A percentile compares a stretch with the other conserved stretches of the same genome.
These are phyloP conservation scores for Dioszegia hungarica DNA, from an alignment of 768 basidiomycete genomes.

Conservation along the genomic window DNA sequence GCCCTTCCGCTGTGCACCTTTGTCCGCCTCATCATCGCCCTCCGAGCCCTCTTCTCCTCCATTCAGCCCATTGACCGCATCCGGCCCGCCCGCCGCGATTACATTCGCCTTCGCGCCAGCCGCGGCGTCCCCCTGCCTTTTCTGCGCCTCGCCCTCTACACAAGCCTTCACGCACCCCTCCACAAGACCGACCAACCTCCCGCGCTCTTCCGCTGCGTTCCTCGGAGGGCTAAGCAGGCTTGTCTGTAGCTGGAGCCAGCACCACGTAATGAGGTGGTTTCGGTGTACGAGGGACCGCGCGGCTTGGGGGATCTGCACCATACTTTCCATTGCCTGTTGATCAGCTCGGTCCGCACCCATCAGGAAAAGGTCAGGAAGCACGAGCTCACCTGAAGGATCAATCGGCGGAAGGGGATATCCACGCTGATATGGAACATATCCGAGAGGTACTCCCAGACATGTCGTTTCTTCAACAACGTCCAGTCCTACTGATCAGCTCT, in stretches of 20 bases:
- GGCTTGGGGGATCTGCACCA: conserved; percentile 67
- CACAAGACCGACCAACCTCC: conserved; percentile 41
- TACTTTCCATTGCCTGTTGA: conserved; percentile 67
- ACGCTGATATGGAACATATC: conserved; percentile 69
- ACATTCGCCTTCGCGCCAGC: conserved; percentile 56
- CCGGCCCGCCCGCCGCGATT: conserved; percentile 18
- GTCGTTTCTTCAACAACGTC: conserved; percentile 69
- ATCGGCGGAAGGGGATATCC: conserved; percentile 57
- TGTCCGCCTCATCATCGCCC: neutral
- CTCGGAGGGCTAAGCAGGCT: neutral
- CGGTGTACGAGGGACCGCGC: conserved; percentile 67
- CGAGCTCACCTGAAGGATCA: conserved; percentile 63
- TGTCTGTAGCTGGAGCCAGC: conserved; percentile 60
- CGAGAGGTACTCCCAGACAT: conserved; percentile 83
- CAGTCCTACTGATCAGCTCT: conserved; percentile 60
- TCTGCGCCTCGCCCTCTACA: conserved; percentile 52
- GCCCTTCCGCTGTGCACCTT: neutral
- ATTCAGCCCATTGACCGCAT: neutral
- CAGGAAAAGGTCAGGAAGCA: no score
- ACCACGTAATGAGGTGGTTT: conserved; percentile 71
- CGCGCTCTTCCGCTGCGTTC: conserved; percentile 18
- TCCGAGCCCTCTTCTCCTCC: neutral
- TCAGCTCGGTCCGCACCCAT: neutral
- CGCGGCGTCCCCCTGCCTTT: conserved; percentile 55
- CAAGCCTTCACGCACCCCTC: conserved; percentile 46